A percentile compares a stretch with the other conserved stretches of the same genome.
These are phyloP conservation scores for Mangifera indica DNA, from an alignment of 345 rosid species.

Conservation along the genomic window DNA sequence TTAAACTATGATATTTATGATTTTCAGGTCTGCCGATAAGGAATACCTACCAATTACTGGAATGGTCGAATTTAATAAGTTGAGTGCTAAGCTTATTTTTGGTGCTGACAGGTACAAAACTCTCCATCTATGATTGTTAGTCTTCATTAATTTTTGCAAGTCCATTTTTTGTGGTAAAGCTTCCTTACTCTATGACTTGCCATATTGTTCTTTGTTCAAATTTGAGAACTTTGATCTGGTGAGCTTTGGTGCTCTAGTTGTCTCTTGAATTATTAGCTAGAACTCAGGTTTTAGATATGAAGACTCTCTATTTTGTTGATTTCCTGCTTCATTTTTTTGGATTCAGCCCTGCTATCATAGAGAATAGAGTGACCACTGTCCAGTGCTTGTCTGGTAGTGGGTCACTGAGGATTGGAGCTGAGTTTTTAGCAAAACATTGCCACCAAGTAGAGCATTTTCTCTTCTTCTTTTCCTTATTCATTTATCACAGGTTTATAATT, in stretches of 20 bases:
- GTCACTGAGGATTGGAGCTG: constrained; percentile 92
- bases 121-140: neutral
- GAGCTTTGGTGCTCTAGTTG: constrained; percentile 1
- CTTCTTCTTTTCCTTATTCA: neutral
- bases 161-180: neutral
- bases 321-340: constrained; percentile 12
- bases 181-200: neutral
- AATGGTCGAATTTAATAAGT: constrained; percentile 66
- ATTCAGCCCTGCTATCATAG: constrained; percentile 67
- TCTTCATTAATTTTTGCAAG: neutral
- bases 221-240: neutral
- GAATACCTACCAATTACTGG: constrained; percentile 86
- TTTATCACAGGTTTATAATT: constrained; percentile 8
- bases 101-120: constrained; percentile 60
- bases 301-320: constrained; percentile 13
- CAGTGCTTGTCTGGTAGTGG: constrained; percentile 98
- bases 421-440: constrained; percentile 77
- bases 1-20: constrained; percentile 3
- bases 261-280: neutral
- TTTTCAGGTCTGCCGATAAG: constrained; percentile 58
- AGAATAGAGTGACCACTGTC: constrained; percentile 74
- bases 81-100: constrained; percentile 77
- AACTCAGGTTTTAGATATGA: neutral
- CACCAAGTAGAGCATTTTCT: constrained; percentile 50
- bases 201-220: neutral